Evolutionary conservation across 2,329 filamentous ascomycete genomes (phyloP).

Genomic region (Hypomyces rosellus): DNA sequence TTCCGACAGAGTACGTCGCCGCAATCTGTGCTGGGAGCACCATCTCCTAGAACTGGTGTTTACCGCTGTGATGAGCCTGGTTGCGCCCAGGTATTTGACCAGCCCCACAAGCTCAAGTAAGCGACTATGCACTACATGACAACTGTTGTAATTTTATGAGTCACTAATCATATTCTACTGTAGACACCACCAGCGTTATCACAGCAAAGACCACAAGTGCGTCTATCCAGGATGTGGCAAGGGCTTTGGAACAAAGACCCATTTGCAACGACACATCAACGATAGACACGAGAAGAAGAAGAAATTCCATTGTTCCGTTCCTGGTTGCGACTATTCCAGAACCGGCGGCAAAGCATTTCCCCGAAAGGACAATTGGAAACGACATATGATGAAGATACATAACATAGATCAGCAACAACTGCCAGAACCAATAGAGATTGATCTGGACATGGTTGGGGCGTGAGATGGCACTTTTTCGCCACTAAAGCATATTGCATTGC

Average conservation of each 20-base stretch:
- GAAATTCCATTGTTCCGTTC: conserved; percentile 52
- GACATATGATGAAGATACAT: conserved; percentile 58
- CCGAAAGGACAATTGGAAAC: conserved; percentile 56
- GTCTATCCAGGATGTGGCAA: conserved; percentile 47
- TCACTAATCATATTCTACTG: neutral
- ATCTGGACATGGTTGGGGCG: conserved; percentile 27
- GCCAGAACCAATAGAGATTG: conserved; percentile 37
- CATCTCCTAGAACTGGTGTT: conserved; percentile 24
- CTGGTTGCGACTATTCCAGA: conserved; percentile 50
- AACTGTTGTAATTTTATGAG: neutral
- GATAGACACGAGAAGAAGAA: conserved; percentile 55
- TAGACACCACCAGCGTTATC: conserved; percentile 55
- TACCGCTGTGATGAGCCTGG: conserved; percentile 32
- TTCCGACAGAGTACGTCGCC: conserved; percentile 33
- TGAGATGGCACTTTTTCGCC: conserved; percentile 2
- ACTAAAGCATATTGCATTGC: neutral
- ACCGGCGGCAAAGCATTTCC: conserved; percentile 53
- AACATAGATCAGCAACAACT: conserved; percentile 33
- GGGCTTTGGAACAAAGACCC: conserved; percentile 55
- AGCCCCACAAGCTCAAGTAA: conserved; percentile 55
- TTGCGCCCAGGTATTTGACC: conserved; percentile 43
- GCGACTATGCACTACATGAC: conserved; percentile 14
- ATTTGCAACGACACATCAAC: conserved; percentile 56
- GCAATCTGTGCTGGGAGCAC: conserved; percentile 17
- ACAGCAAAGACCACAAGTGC: conserved; percentile 54